These are phyloP conservation scores for Saccharomycopsis hybrid DNA, from an alignment of 1,139 yeast genomes.

Conservation along the genomic window DNA sequence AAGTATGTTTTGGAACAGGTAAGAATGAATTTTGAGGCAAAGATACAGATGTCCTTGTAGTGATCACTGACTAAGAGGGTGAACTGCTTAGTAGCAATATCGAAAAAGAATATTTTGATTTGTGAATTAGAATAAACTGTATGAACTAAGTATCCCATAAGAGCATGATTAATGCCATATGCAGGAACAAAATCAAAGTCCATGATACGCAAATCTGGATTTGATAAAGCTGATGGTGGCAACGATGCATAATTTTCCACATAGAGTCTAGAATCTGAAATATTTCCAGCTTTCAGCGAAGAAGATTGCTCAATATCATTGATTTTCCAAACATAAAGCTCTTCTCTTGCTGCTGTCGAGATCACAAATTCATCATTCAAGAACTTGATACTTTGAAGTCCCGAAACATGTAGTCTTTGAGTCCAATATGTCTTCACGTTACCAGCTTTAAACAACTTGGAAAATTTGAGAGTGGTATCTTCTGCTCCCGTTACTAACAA, in stretches of 20 bases:
- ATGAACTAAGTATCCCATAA: conserved; percentile 44
- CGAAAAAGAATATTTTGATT: conserved; percentile 58
- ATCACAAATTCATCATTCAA: conserved; percentile 47
- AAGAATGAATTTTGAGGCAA: conserved; percentile 48
- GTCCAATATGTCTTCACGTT: conserved; percentile 47
- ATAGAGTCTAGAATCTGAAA: conserved; percentile 24
- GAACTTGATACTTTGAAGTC: conserved; percentile 71
- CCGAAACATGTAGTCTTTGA: conserved; percentile 78
- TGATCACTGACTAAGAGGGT: conserved; percentile 38
- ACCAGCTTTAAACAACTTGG: conserved; percentile 40
- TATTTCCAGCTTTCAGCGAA: neutral
- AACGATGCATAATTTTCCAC: conserved; percentile 42
- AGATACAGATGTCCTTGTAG: conserved; percentile 71
- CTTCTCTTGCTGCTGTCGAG: conserved; percentile 86
- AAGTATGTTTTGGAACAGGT: conserved; percentile 29
- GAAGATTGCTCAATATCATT: conserved; percentile 25
- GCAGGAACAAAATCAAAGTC: conserved; percentile 52
- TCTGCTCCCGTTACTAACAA: conserved; percentile 76
- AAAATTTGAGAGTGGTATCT: conserved; percentile 70
- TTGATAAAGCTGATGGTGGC: conserved; percentile 38
- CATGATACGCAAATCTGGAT: conserved; percentile 86
- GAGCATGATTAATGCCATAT: conserved; percentile 19
- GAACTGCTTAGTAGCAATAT: conserved; percentile 34
- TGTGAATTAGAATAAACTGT: conserved; percentile 84
- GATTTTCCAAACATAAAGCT: conserved; percentile 72